Evolutionary conservation across 1,284 basidiomycete genomes (phyloP).

Genomic region (Marasmius sp.): DNA sequence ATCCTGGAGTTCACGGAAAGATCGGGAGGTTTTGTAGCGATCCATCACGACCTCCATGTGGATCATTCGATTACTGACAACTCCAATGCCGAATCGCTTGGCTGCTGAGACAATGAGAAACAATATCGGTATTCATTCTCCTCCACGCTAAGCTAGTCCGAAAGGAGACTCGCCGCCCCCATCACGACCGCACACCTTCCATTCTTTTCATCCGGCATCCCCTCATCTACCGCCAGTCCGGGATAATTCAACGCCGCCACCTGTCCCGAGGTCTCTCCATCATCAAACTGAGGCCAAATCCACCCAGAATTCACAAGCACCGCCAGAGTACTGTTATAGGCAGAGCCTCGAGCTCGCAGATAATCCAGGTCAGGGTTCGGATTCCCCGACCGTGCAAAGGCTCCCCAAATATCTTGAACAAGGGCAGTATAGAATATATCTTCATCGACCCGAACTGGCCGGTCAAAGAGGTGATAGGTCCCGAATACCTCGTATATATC

Average conservation of each 20-base stretch:
- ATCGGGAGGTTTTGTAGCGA: no score
- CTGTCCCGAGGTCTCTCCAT: neutral
- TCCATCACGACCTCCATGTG: no score
- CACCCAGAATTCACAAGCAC: neutral
- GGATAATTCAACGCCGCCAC: neutral
- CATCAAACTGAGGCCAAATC: neutral
- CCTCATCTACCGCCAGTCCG: neutral
- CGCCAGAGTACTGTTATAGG: neutral
- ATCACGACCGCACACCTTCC: neutral
- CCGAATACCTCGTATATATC: conserved; percentile 15
- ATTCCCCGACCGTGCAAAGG: conserved; percentile 39
- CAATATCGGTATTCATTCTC: no score
- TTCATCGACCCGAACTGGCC: conserved; percentile 4
- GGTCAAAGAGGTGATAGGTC: conserved; percentile 10
- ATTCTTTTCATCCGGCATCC: neutral
- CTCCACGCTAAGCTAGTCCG: no score
- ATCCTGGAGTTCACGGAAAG: no score
- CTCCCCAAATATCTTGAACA: conserved; percentile 35
- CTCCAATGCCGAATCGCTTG: no score
- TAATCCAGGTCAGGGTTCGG: conserved; percentile 38
- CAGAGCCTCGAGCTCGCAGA: conserved; percentile 30
- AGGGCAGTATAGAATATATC: conserved; percentile 11
- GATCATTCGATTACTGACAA: no score
- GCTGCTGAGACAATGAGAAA: no score
- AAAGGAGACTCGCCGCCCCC: neutral